Base-by-base conservation (phyloP, 306 rosid species). In the Ormosia emarginata region DNA sequence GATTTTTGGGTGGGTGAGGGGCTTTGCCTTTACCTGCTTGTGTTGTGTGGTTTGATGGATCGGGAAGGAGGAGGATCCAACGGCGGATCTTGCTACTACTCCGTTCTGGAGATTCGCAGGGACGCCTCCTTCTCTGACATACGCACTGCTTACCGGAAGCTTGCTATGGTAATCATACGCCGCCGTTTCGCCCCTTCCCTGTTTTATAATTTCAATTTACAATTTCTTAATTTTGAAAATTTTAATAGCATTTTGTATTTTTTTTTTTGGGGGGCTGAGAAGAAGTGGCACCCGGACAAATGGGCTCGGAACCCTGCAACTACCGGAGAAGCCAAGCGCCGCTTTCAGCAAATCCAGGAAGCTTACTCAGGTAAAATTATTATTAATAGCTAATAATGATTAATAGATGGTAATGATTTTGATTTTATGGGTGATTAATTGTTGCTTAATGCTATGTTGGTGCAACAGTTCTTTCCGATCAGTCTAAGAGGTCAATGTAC, bases 201-300 rank as follows among this genome's bases (percentile, higher is more conserved):
- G 8, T 43, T 75, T 47, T 5, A 3, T 17, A 13, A n/a, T 33
- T 58, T 18, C n/a, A 11, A 29, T 44, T 41, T 40, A 1, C 36
- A 46, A 3, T 24, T 57, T 68, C 1, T 9, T 3, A 32, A 69
- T 10, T 83, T 49, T 57, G 9, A 32, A 3, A 49, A 3, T 5
- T 4, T 14, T 50, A 13, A 13, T 30, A 30, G 32, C 0, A 24
- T 37, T 56, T 10, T 32, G 15, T 30, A 46, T 11, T 58, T 67
- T 71, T 0, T 6, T 6, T 37, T 55, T 8, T 40, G 29, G 8
- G 50, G 37, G 55, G 36, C 14, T n/a, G 78, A n/a, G 24, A 14
- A 95, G 99, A 93, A 86, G 70, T 96, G 98, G 97, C 99, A 96
- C 68, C 99, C 99, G 56, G 99, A 96, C 58, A 90, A 88, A 79